Base-by-base conservation (phyloP, 192 early-diverging fungal species). In the Obelidium mucronatum region DNA sequence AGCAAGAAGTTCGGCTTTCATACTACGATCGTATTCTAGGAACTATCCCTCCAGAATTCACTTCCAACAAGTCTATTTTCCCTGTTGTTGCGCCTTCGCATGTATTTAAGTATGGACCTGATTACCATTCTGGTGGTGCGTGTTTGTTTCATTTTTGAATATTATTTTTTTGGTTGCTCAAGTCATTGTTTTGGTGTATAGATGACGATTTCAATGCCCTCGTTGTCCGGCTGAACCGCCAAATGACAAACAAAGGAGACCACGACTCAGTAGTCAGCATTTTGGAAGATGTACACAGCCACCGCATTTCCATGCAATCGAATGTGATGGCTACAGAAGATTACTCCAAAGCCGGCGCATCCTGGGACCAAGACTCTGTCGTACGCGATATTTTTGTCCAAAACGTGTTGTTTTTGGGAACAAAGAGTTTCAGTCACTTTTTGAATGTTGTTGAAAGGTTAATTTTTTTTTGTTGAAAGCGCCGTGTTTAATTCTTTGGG, bases 351-450 rank as follows among this genome's bases (percentile, higher is more conserved):
- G n/a, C 63, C 15, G 40, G 26, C 1, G 22, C 34, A 40, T 5
- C 67, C 4, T 78, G 71, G 78, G 22, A 55, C 17, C 42, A 67
- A 22, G 68, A 78, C 33, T 52, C 64, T 30, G 48, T 85, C 44
- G 88, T 89, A n/a, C 90, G 89, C 60, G 91, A 94, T 53, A 87
- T 88, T 58, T 81, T 99, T 60, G 82, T 96, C 2, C 92, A 97
- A 76, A 92, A 91, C 73, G 86, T 98, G 24, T 82, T 98, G 63
- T 84, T 94, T 48, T 81, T 95, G 36, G 98, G 98, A 35, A 90
- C 90, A 81, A 98, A 98, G 79, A 94, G 91, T 73, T 98, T 99
- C 81, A 92, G 90, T 54, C 98, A 99, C 79, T 89, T 95, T 42
- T 80, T 98, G 63, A 96, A 93, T 72, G 92, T 95, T 15, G 90